These are phyloP conservation scores for Entonaema liquescens DNA, from an alignment of 495 filamentous ascomycete genomes.

Conservation along the genomic window DNA sequence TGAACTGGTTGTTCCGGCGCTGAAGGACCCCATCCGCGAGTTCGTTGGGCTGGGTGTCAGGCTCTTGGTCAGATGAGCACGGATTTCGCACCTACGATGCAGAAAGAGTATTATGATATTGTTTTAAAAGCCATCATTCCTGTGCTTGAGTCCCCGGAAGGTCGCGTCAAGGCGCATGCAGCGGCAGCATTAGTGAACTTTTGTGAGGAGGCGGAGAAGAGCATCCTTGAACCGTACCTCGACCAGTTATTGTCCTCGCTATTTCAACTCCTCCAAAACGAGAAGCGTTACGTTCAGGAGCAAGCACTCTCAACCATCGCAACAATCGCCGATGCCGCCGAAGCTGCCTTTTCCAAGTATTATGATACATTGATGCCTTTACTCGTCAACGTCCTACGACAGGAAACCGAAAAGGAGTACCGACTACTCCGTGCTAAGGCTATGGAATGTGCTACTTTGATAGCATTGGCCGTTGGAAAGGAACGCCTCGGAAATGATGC, in stretches of 20 bases:
- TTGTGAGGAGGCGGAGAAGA: constrained; percentile 97
- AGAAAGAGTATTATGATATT: constrained; percentile 87
- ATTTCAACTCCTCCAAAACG: constrained; percentile 82
- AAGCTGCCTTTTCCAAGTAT: constrained; percentile 94
- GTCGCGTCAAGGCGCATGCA: constrained; percentile 95
- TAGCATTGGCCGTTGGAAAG: constrained; percentile 94
- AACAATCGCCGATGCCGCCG: constrained; percentile 97
- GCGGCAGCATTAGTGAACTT: constrained; percentile 98
- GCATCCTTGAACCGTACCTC: constrained; percentile 90
- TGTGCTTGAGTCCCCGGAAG: constrained; percentile 87
- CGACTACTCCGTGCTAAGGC: constrained; percentile 93
- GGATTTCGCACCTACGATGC: constrained; percentile 98
- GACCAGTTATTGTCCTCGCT: constrained; percentile 84
- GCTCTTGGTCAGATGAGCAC: constrained; percentile 99
- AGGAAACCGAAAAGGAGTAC: constrained; percentile 92
- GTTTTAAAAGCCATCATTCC: constrained; percentile 92
- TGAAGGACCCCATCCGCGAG: constrained; percentile 94
- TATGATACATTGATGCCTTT: constrained; percentile 96
- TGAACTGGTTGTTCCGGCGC: constrained; percentile 88
- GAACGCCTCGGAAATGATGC: constrained; percentile 90
- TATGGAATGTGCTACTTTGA: constrained; percentile 99
- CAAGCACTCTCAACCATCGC: constrained; percentile 98
- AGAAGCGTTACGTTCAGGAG: constrained; percentile 96
- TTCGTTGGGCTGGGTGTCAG: constrained; percentile 98
- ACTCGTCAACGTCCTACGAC: constrained; percentile 84